Evolutionary conservation across 768 basidiomycete genomes (phyloP).

Genomic region (Leucogyrophana mollusca): DNA sequence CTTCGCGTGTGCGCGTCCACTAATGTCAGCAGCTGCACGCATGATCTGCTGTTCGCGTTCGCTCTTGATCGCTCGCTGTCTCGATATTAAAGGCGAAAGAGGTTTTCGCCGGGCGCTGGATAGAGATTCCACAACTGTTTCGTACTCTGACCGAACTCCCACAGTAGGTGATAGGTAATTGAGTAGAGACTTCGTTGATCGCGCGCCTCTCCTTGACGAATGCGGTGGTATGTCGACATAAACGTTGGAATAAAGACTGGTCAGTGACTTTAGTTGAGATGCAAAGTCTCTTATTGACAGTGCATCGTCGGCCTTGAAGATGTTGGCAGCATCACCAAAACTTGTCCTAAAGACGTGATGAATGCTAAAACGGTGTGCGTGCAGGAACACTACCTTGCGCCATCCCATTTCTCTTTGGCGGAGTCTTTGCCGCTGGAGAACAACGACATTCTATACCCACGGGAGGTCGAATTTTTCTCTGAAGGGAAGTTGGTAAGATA

Average conservation of each 20-base stretch:
- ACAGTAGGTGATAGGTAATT: slow-evolving; percentile 42
- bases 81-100: slow-evolving; percentile 69
- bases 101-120: slow-evolving; percentile 44
- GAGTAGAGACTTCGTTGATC: slow-evolving; percentile 53
- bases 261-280: slow-evolving; percentile 54
- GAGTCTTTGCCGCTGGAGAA: slow-evolving; percentile 78
- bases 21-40: slow-evolving; percentile 86
- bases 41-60: slow-evolving; percentile 73
- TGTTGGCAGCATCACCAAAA: slow-evolving; percentile 54
- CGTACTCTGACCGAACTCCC: slow-evolving; percentile 42
- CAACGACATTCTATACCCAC: slow-evolving; percentile 85
- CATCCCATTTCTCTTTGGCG: slow-evolving; percentile 89
- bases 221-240: slow-evolving; percentile 51
- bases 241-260: slow-evolving; percentile 47
- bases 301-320: slow-evolving; percentile 82
- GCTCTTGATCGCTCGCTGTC: slow-evolving; percentile 78
- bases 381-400: slow-evolving; percentile 51
- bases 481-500: slow-evolving; percentile 7
- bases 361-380: neutral
- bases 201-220: slow-evolving; percentile 30
- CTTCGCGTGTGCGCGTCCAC: slow-evolving; percentile 80
- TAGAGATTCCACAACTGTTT: slow-evolving; percentile 55
- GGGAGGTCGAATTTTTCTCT: slow-evolving; percentile 70
- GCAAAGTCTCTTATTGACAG: slow-evolving; percentile 54
- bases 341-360: slow-evolving; percentile 51